These are phyloP conservation scores for Tuctoria greenei DNA, from an alignment of 176 grass and related monocot species.

Conservation along the genomic window DNA sequence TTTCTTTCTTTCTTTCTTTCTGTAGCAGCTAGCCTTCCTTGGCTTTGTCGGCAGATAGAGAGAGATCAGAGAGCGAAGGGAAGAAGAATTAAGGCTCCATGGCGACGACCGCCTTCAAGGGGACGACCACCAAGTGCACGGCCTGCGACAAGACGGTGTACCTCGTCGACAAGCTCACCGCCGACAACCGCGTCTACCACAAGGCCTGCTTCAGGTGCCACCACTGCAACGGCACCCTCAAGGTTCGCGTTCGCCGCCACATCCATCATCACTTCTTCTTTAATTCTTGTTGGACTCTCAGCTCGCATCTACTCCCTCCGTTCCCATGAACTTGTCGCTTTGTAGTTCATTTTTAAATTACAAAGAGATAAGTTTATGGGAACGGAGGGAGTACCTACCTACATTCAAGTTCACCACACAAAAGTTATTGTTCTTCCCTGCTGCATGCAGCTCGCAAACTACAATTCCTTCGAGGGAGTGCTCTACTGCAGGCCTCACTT, in stretches of 20 bases:
- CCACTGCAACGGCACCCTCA: slow-evolving; percentile 97
- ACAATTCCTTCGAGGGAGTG: slow-evolving; percentile 97
- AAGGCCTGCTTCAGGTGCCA: slow-evolving; percentile 98
- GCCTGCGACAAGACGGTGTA: slow-evolving; percentile 97
- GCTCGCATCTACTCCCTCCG: too few relatives aligned
- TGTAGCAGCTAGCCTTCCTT: slow-evolving; percentile 2
- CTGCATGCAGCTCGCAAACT: slow-evolving; percentile 80
- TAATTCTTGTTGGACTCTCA: too few relatives aligned
- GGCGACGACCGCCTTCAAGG: slow-evolving; percentile 76
- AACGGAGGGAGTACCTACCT: too few relatives aligned
- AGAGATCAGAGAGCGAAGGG: too few relatives aligned
- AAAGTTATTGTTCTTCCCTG: slow-evolving; percentile 7
- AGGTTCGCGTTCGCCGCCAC: slow-evolving; percentile 25
- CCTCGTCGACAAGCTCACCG: slow-evolving; percentile 97
- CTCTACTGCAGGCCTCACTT: slow-evolving; percentile 98
- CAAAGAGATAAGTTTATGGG: too few relatives aligned
- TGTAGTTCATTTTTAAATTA: too few relatives aligned
- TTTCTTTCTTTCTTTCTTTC: neutral
- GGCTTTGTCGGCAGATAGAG: neutral
- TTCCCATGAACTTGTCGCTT: too few relatives aligned
- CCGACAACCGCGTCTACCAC: slow-evolving; percentile 95
- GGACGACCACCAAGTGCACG: slow-evolving; percentile 88
- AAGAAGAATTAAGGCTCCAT: neutral
- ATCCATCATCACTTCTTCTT: too few relatives aligned
- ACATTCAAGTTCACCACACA: too few relatives aligned